phyloP scores from a whole-genome alignment of 176 grass and related monocot genomes.

The Cocos nucifera region DNA sequence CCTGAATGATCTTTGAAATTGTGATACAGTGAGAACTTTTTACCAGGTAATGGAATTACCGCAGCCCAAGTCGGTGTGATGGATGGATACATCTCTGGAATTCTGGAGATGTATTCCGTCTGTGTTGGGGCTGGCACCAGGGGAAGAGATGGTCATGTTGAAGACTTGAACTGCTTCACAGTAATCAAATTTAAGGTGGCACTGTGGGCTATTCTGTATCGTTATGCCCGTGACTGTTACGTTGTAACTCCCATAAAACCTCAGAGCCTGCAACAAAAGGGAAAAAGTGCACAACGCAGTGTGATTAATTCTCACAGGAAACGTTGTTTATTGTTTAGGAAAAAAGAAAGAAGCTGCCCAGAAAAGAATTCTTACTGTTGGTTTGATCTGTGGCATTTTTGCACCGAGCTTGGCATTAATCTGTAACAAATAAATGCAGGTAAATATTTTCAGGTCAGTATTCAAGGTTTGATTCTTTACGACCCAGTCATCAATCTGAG shows the following conservation, averaged over 20 bases:
- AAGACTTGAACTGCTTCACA: constrained; percentile 86
- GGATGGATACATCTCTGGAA: constrained; percentile 91
- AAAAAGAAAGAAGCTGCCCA: background rate
- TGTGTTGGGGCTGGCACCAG: constrained; percentile 77
- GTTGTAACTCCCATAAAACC: constrained; percentile 92
- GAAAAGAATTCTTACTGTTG: constrained; percentile 49
- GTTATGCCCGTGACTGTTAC: constrained; percentile 84
- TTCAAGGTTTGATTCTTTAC: too few species aligned
- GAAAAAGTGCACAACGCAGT: too few species aligned
- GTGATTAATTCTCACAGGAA: too few species aligned
- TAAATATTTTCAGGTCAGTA: constrained; percentile 10
- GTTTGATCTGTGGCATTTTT: constrained; percentile 86
- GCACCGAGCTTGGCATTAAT: constrained; percentile 39
- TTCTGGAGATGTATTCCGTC: constrained; percentile 99
- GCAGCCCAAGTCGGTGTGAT: constrained; percentile 75
- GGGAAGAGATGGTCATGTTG: constrained; percentile 81
- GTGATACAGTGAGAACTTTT: too few species aligned
- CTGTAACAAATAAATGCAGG: constrained; percentile 33
- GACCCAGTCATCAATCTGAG: too few species aligned
- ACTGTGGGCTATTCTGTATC: constrained; percentile 92
- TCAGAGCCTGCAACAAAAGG: constrained; percentile 65
- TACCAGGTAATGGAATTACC: constrained; percentile 27
- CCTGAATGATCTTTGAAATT: too few species aligned
- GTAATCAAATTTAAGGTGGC: constrained; percentile 94
- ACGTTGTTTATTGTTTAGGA: too few species aligned